Evolutionary conservation across 495 filamentous ascomycete genomes (phyloP).

Genomic region (Penicillium tannophilum): DNA sequence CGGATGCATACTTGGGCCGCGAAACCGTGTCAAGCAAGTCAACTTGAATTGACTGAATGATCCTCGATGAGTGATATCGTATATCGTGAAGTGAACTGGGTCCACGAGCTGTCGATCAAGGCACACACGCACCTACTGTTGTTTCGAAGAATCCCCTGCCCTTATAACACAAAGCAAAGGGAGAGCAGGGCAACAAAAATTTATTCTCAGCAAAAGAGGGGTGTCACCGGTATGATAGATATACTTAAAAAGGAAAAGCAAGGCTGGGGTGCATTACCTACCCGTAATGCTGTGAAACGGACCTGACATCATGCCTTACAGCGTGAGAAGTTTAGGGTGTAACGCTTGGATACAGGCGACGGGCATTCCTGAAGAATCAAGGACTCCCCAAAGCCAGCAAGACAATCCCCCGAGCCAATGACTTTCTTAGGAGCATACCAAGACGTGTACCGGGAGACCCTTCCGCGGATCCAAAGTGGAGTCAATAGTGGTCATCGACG

Average conservation of each 20-base stretch:
- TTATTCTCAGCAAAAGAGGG: no score
- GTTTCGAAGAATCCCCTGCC: neutral
- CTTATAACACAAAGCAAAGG: neutral
- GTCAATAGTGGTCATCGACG: neutral
- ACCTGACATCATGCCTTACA: constrained; percentile 26
- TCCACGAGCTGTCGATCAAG: neutral
- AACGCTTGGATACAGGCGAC: constrained; percentile 20
- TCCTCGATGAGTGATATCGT: neutral
- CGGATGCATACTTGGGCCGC: constrained; percentile 15
- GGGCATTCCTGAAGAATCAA: constrained; percentile 12
- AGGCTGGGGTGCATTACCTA: constrained; percentile 8
- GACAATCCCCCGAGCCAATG: constrained; percentile 1
- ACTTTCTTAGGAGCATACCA: constrained; percentile 4
- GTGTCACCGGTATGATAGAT: constrained; percentile 26
- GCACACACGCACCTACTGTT: neutral
- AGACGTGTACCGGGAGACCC: neutral
- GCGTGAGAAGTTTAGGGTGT: constrained; percentile 17
- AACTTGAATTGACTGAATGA: neutral
- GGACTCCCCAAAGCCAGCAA: neutral
- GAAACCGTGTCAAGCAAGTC: neutral
- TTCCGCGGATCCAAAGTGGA: constrained; percentile 3
- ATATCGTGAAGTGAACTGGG: neutral
- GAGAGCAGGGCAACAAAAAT: neutral
- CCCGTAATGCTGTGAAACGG: constrained; percentile 13
- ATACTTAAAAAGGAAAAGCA: constrained; percentile 12